Conservation (phyloP, 2,329 filamentous ascomycete species). For the Colletotrichum paranaense region DNA sequence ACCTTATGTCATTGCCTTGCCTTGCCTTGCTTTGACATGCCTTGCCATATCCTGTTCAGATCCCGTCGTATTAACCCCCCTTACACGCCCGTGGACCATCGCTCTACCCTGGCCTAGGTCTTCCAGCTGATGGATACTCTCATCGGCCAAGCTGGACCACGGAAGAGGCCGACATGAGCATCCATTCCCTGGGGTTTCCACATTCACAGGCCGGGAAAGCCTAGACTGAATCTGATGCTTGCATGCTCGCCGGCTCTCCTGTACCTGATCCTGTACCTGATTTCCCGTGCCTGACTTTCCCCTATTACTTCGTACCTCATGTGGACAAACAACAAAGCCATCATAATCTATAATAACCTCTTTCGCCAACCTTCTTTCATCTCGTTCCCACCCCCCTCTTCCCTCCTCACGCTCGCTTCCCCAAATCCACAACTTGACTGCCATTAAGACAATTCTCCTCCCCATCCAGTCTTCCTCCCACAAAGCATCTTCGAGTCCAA, state of each 20-base stretch:
- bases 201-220: background rate
- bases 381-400: background rate
- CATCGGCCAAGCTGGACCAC: background rate
- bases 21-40: background rate
- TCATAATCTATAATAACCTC: conserved; percentile 20
- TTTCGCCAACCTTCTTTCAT: background rate
- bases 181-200: background rate
- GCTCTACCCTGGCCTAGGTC: background rate
- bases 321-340: background rate
- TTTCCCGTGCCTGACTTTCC: background rate
- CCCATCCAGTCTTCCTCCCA: conserved; percentile 10
- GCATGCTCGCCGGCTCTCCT: background rate
- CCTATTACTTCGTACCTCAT: too few relatives aligned
- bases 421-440: conserved; percentile 2
- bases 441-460: conserved; percentile 20
- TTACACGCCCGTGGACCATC: background rate
- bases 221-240: conserved; percentile 1
- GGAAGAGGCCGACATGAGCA: background rate
- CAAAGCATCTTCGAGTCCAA: conserved; percentile 13
- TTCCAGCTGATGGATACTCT: background rate
- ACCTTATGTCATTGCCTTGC: background rate
- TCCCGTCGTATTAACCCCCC: background rate
- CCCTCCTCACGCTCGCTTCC: conserved; percentile 26
- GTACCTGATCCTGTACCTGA: background rate
- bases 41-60: background rate